Evolutionary conservation across 2,329 filamentous ascomycete species (phyloP).

Genomic region (Microcyclospora tardicrescens): DNA sequence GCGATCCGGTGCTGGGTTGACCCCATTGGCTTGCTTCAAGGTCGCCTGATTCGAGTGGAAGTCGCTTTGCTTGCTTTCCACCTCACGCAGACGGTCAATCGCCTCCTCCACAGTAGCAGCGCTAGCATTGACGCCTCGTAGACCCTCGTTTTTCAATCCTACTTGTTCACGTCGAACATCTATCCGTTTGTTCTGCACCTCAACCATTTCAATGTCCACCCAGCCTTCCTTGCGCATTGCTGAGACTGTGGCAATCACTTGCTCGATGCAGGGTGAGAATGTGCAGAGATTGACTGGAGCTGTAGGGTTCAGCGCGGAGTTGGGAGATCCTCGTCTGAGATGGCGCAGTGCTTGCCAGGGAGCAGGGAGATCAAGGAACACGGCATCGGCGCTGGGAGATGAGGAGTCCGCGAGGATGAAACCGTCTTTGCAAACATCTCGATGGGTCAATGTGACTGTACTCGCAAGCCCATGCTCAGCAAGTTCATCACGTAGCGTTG

Average conservation of each 20-base stretch:
- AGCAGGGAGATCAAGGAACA: constrained; percentile 70
- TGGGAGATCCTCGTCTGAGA: constrained; percentile 42
- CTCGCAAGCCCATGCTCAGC: constrained; percentile 51
- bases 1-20: constrained; percentile 1
- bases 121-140: constrained; percentile 53
- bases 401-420: constrained; percentile 42
- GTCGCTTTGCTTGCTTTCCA: constrained; percentile 55
- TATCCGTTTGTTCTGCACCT: constrained; percentile 66
- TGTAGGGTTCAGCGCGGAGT: constrained; percentile 48
- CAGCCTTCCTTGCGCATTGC: constrained; percentile 70
- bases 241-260: constrained; percentile 76
- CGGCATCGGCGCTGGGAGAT: constrained; percentile 49
- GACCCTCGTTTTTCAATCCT: constrained; percentile 56
- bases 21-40: constrained; percentile 5
- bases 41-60: constrained; percentile 39
- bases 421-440: constrained; percentile 65
- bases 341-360: constrained; percentile 70
- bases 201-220: constrained; percentile 88
- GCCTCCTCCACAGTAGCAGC: constrained; percentile 71
- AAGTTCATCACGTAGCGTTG: constrained; percentile 58
- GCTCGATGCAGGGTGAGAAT: constrained; percentile 94
- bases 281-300: constrained; percentile 71
- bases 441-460: constrained; percentile 60
- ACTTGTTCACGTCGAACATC: constrained; percentile 72
- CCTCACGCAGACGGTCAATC: constrained; percentile 55